Evolutionary conservation across 148 eudicot genomes (phyloP).

Genomic region (Chenopodium berlandieri): DNA sequence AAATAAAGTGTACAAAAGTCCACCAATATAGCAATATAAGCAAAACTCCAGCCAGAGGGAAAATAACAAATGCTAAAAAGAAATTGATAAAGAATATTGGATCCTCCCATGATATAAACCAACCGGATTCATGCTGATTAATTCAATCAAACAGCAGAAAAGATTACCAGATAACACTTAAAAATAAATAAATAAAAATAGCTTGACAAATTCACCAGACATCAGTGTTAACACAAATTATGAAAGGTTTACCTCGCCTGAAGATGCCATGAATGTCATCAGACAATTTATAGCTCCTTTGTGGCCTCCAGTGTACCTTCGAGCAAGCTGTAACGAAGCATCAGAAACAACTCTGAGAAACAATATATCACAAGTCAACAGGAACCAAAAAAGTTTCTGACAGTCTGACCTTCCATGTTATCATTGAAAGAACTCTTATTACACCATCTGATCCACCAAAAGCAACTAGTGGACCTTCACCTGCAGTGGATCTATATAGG

Average conservation of each 20-base stretch:
- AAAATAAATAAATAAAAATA: neutral
- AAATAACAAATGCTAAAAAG: neutral
- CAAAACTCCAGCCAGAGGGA: neutral
- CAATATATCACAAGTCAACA: conserved; percentile 10
- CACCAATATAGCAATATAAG: neutral
- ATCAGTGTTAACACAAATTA: neutral
- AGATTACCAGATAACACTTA: neutral
- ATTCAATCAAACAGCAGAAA: neutral
- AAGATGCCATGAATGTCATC: conserved; percentile 90
- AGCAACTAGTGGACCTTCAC: conserved; percentile 94
- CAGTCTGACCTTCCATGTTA: conserved; percentile 84
- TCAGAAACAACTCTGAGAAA: conserved; percentile 13
- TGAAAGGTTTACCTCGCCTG: conserved; percentile 66
- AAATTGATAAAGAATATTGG: neutral
- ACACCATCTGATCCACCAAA: conserved; percentile 99
- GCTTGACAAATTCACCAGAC: neutral
- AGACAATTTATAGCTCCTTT: conserved; percentile 90
- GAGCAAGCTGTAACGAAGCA: conserved; percentile 68
- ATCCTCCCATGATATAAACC: neutral
- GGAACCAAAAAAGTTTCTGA: conserved; percentile 7
- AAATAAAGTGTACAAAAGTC: neutral
- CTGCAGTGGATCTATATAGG: conserved; percentile 61
- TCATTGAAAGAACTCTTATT: conserved; percentile 96
- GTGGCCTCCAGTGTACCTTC: conserved; percentile 98
- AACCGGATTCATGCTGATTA: neutral